Conservation (phyloP, 371 early-diverging fungal genomes). For the Mucor sp. region DNA sequence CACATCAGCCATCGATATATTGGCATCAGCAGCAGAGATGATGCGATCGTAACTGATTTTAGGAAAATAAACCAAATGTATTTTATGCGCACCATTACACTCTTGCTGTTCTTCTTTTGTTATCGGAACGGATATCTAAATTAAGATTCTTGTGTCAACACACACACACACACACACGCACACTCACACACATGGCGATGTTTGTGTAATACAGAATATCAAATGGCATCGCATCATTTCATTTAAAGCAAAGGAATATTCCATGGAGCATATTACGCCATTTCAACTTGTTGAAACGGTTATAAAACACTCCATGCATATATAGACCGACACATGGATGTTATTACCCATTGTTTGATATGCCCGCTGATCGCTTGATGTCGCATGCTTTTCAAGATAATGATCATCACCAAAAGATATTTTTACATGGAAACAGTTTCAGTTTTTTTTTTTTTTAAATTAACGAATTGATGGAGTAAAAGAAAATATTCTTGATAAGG, state of each 20-base stretch:
- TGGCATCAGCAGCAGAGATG: constrained; percentile 47
- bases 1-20: constrained; percentile 33
- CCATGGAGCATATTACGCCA: neutral
- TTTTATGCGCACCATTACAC: neutral
- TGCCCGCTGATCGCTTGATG: neutral
- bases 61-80: neutral
- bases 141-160: neutral
- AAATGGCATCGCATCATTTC: neutral
- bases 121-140: neutral
- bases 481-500: neutral
- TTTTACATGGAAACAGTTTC: neutral
- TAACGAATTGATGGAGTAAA: neutral
- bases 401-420: neutral
- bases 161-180: neutral
- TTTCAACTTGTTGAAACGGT: neutral
- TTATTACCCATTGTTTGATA: neutral
- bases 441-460: neutral
- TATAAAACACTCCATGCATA: no score
- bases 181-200: neutral
- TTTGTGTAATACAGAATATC: neutral
- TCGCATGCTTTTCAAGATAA: neutral
- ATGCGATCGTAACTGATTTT: constrained; percentile 11
- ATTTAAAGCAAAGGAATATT: neutral
- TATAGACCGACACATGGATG: neutral
- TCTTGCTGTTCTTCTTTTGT: neutral